Evolutionary conservation across 148 eudicot genomes (phyloP).

Genomic region (Tetragonia tetragonoides): DNA sequence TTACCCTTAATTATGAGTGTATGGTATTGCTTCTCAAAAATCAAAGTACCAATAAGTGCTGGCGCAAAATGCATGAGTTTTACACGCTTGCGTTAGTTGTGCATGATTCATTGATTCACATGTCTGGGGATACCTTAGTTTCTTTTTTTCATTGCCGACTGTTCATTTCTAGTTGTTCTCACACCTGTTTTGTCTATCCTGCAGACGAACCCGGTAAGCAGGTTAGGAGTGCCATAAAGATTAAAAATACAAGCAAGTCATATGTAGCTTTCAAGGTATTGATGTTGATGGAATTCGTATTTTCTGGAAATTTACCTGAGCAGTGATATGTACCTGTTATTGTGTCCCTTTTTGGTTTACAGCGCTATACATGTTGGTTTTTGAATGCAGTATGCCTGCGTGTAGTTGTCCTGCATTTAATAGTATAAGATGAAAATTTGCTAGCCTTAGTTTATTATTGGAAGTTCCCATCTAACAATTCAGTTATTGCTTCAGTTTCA

Average conservation of each 20-base stretch:
- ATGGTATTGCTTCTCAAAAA: neutral
- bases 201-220: slow-evolving; percentile 94
- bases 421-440: too few relatives aligned
- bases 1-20: too few relatives aligned
- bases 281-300: neutral
- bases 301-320: neutral
- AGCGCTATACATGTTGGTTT: neutral
- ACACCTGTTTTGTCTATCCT: neutral
- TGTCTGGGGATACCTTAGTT: neutral
- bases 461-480: neutral
- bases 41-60: neutral
- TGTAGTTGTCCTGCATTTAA: neutral
- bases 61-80: neutral
- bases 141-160: neutral
- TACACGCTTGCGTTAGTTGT: too few relatives aligned
- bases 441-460: too few relatives aligned
- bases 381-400: neutral
- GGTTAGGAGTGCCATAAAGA: slow-evolving; percentile 80
- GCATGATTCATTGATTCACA: too few relatives aligned
- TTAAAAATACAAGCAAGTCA: slow-evolving; percentile 84
- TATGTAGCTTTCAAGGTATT: slow-evolving; percentile 90
- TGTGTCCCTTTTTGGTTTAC: neutral
- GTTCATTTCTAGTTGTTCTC: slow-evolving; percentile 5
- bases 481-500: slow-evolving; percentile 63
- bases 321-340: neutral